These are phyloP conservation scores for Entophlyctis helioformis DNA, from an alignment of 192 early-diverging fungal species.

Conservation along the genomic window DNA sequence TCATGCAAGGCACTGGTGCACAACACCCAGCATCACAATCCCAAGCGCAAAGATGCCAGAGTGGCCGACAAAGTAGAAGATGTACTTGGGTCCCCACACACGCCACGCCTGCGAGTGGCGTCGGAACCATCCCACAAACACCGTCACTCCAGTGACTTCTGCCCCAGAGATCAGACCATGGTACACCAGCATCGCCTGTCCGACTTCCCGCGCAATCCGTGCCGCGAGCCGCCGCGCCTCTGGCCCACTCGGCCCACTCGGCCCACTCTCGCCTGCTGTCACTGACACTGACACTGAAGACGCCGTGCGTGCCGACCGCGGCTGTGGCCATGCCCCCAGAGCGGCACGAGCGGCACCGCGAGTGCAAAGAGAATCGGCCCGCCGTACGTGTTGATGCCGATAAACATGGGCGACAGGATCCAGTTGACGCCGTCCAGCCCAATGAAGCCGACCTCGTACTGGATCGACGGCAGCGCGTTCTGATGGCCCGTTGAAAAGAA, in stretches of 20 bases:
- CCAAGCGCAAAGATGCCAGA: too few species aligned
- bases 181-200: conserved; percentile 17
- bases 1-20: too few species aligned
- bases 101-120: conserved; percentile 98
- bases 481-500: conserved; percentile 95
- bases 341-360: conserved; percentile 45
- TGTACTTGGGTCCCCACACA: conserved; percentile 83
- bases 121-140: conserved; percentile 56
- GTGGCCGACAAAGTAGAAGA: too few species aligned
- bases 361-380: conserved; percentile 19
- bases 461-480: conserved; percentile 74
- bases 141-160: conserved; percentile 28
- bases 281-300: conserved; percentile 21
- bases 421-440: conserved; percentile 66
- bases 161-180: conserved; percentile 30
- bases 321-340: conserved; percentile 40
- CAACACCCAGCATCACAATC: too few species aligned
- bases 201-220: too few species aligned
- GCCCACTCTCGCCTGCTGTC: too few species aligned
- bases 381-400: conserved; percentile 68
- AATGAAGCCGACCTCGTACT: conserved; percentile 82
- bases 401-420: conserved; percentile 55
- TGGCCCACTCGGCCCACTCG: too few species aligned
- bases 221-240: too few species aligned
- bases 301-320: conserved; percentile 19